A percentile compares a stretch with the other conserved stretches of the same genome.
Conservation (phyloP, 306 rosid species). For the Cucumis cinereus region DNA sequence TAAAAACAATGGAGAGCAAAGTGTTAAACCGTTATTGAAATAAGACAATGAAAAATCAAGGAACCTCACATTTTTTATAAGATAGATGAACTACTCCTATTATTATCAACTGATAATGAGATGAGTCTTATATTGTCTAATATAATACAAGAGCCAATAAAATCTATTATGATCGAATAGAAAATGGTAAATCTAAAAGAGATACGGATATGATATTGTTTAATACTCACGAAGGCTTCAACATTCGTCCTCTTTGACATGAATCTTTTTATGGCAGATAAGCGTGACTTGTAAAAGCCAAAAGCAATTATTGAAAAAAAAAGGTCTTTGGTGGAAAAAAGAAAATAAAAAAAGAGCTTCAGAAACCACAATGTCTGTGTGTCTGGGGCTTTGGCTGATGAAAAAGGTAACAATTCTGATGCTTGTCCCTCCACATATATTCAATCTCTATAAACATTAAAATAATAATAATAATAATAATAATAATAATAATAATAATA, state of each 20-base stretch:
- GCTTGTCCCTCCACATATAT: neutral
- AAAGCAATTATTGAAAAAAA: neutral
- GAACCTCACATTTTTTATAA: no score
- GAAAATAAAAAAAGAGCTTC: neutral
- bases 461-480: neutral
- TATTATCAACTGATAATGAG: no score
- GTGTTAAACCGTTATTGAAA: no score
- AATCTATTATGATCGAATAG: no score
- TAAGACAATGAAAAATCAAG: no score
- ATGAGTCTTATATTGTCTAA: no score
- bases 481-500: neutral
- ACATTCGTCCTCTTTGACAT: neutral
- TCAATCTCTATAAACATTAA: neutral
- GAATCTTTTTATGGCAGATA: conserved; percentile 5
- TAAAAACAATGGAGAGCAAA: no score
- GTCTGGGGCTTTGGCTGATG: neutral
- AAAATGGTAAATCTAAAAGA: no score
- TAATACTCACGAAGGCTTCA: neutral
- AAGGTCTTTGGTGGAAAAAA: neutral
- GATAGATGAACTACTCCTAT: no score
- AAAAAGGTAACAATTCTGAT: neutral
- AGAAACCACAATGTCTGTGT: neutral
- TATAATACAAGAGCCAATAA: no score
- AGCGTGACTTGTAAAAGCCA: conserved; percentile 26
- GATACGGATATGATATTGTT: no score